Conservation (phyloP, 2,329 filamentous ascomycete species). For the Pseudogymnoascus sp. region DNA sequence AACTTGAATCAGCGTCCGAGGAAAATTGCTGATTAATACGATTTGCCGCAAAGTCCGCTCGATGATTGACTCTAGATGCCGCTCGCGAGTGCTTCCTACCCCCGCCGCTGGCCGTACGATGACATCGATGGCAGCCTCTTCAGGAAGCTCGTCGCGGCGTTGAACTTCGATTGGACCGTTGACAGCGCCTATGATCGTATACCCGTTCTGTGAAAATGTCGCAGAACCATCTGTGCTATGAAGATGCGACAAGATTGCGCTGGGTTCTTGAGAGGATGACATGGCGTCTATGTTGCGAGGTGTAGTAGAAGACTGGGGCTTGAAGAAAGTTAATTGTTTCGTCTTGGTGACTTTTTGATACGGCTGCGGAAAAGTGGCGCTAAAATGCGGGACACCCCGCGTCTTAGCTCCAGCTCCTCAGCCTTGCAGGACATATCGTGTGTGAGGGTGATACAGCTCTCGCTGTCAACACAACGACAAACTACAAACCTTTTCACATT, state of each 20-base stretch:
- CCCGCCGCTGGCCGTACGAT: conserved; percentile 80
- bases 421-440: conserved; percentile 8
- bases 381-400: conserved; percentile 15
- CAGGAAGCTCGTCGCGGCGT: conserved; percentile 82
- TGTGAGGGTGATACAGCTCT: neutral
- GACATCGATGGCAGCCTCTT: conserved; percentile 86
- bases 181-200: conserved; percentile 75
- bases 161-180: conserved; percentile 91
- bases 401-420: conserved; percentile 9
- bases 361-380: conserved; percentile 11
- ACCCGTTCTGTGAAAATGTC: conserved; percentile 68
- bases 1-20: conserved; percentile 71
- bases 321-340: conserved; percentile 7
- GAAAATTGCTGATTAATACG: conserved; percentile 68
- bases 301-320: neutral
- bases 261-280: conserved; percentile 43
- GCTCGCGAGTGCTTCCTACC: conserved; percentile 70
- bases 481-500: neutral
- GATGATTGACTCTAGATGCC: conserved; percentile 74
- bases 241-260: conserved; percentile 47
- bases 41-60: conserved; percentile 67
- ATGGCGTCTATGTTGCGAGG: conserved; percentile 31
- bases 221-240: conserved; percentile 74
- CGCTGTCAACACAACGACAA: conserved; percentile 16
- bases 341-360: conserved; percentile 11